Base-by-base conservation (phyloP, 78 protist species). In the Bigelowiella natans region DNA sequence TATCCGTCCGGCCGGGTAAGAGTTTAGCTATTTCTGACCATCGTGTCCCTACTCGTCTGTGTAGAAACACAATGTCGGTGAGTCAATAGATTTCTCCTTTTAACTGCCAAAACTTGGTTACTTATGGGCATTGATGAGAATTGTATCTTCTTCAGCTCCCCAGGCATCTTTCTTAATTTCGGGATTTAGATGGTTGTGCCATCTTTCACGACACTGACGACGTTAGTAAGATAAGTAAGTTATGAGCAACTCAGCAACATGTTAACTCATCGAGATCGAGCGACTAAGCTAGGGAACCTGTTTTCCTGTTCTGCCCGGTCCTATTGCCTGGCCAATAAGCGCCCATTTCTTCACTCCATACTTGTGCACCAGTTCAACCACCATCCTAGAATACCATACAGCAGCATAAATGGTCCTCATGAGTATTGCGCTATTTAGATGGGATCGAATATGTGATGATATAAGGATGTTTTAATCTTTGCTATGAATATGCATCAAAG, bases 1-100 rank as follows among this genome's bases (percentile, higher is more conserved):
- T 97, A 90, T 95, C 97, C 11, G 98, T 92, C n/a, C 98, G 92
- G 2, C 97, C 98, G 0, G 93, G 94, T 3, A 97, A 90, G n/a
- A 28, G 36, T 36, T 91, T 88, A 7, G 96, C 93, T 36, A 96
- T 96, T 38, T 94, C 95, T 1, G 97, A 93, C 98, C 98, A 97
- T 39, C 89, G 89, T 83, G 95, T 96, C 36, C 98, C 98, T 18
- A 93, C 82, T 1, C n/a, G 29, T 0, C 40, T 51, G 73, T 7
- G 73, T 7, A 18, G 18, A 51, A 51, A 51, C 73, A 18, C 18
- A n/a, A n/a, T n/a, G n/a, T n/a, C n/a, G n/a, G n/a, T n/a, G n/a
- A n/a, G n/a, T n/a, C n/a, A n/a, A n/a, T n/a, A n/a, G n/a, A n/a
- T n/a, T n/a, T n/a, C n/a, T n/a, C 11, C 82, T 18, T 28, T 11